A percentile compares a stretch with the other conserved stretches of the same genome.
Conservation (phyloP, 129 eudicot genomes). For the Scalesia atractyloides region DNA sequence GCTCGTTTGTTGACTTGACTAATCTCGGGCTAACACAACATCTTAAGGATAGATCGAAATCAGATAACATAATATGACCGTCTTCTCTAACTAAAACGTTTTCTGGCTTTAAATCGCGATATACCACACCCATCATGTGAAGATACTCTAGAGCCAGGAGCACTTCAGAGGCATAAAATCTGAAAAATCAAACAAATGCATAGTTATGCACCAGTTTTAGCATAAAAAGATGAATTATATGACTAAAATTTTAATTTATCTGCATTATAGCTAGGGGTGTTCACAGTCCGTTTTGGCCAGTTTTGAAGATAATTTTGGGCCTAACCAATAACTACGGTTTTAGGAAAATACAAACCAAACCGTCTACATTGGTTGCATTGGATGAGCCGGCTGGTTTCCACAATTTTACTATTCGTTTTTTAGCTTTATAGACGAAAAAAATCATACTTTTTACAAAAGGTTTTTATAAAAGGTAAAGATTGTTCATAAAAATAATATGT, state of each 20-base stretch:
- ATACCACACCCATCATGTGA: slow-evolving; percentile 99
- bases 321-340: no score
- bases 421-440: no score
- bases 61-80: slow-evolving; percentile 93
- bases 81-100: slow-evolving; percentile 88
- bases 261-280: slow-evolving; percentile 1
- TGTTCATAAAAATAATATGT: no score
- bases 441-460: no score
- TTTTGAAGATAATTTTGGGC: no score
- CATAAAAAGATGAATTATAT: slow-evolving; percentile 6
- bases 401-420: no score
- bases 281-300: no score
- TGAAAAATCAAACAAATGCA: slow-evolving; percentile 24
- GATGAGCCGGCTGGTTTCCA: no score
- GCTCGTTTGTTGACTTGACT: slow-evolving; percentile 50
- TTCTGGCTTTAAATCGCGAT: slow-evolving; percentile 90
- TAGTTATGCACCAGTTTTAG: slow-evolving; percentile 14
- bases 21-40: slow-evolving; percentile 80
- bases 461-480: no score
- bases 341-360: no score
- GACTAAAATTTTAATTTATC: not conserved
- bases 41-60: slow-evolving; percentile 78
- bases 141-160: slow-evolving; percentile 90
- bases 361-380: no score
- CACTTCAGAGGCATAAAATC: slow-evolving; percentile 95